Evolutionary conservation across 1,284 basidiomycete species (phyloP).

Genomic region (Ganoderma lingzhi): DNA sequence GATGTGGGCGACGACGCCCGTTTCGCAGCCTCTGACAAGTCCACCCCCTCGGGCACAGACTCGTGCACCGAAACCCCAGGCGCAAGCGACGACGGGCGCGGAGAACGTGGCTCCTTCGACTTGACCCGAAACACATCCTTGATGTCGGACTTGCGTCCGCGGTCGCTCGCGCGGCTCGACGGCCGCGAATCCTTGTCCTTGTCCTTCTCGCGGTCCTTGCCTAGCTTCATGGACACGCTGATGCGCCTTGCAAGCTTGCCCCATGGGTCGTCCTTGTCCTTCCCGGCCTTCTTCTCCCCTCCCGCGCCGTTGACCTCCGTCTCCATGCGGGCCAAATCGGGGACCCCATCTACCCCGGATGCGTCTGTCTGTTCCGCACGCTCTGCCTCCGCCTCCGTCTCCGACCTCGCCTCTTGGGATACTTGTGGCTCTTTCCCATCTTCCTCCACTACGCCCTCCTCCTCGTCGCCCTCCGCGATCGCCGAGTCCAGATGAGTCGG

Average conservation of each 20-base stretch:
- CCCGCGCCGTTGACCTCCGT: conserved; percentile 7
- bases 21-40: conserved; percentile 20
- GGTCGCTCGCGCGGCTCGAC: conserved; percentile 29
- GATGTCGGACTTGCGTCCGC: conserved; percentile 29
- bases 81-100: conserved; percentile 20
- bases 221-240: conserved; percentile 57
- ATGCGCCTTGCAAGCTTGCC: conserved; percentile 66
- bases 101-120: conserved; percentile 21
- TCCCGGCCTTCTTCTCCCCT: conserved; percentile 28
- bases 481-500: conserved; percentile 15
- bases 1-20: conserved; percentile 17
- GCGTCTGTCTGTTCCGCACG: conserved; percentile 23
- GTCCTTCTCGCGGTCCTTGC: conserved; percentile 39
- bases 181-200: conserved; percentile 32
- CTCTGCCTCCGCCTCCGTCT: conserved; percentile 32
- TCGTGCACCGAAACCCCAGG: conserved; percentile 26
- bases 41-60: conserved; percentile 25
- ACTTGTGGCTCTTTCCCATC: neutral
- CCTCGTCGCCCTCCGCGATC: conserved; percentile 27
- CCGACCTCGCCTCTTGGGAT: conserved; percentile 15
- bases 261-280: conserved; percentile 59
- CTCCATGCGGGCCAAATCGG: conserved; percentile 19
- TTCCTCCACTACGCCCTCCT: neutral
- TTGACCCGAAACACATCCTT: conserved; percentile 33
- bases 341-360: conserved; percentile 40